phyloP scores from a whole-genome alignment of 495 filamentous ascomycete species.

The Aspergillus cristatus region DNA sequence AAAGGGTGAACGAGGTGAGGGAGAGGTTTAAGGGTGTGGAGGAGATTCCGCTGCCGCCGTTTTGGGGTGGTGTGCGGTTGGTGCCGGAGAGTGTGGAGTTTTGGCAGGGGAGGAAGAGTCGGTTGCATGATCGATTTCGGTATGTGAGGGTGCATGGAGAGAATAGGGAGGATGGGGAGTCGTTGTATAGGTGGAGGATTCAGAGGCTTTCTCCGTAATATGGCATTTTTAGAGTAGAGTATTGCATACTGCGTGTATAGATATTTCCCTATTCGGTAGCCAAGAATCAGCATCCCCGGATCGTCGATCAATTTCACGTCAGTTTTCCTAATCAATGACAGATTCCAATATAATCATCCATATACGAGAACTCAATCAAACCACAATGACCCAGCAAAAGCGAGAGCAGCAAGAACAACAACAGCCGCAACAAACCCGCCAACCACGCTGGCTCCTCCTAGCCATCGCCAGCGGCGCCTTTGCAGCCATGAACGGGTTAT shows the following conservation, averaged over 20 bases:
- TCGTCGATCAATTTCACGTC: no score
- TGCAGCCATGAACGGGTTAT: conserved; percentile 89
- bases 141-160: conserved; percentile 57
- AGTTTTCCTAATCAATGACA: no score
- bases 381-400: no score
- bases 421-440: conserved; percentile 4
- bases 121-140: conserved; percentile 86
- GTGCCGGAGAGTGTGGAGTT: conserved; percentile 84
- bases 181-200: conserved; percentile 40
- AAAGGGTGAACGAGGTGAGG: conserved; percentile 62
- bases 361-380: no score
- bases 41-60: conserved; percentile 78
- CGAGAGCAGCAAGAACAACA: no score
- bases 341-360: no score
- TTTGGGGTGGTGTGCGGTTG: conserved; percentile 89
- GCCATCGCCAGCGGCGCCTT: conserved; percentile 81
- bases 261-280: not conserved
- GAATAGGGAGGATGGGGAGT: conserved; percentile 50
- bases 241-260: not conserved
- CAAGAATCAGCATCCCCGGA: no score
- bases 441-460: conserved; percentile 62
- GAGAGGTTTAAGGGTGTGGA: conserved; percentile 61
- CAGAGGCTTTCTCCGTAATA: conserved; percentile 33
- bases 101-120: conserved; percentile 84
- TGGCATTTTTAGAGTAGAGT: no score